These are phyloP conservation scores for Passiflora organensis DNA, from an alignment of 345 rosid genomes.

Conservation along the genomic window DNA sequence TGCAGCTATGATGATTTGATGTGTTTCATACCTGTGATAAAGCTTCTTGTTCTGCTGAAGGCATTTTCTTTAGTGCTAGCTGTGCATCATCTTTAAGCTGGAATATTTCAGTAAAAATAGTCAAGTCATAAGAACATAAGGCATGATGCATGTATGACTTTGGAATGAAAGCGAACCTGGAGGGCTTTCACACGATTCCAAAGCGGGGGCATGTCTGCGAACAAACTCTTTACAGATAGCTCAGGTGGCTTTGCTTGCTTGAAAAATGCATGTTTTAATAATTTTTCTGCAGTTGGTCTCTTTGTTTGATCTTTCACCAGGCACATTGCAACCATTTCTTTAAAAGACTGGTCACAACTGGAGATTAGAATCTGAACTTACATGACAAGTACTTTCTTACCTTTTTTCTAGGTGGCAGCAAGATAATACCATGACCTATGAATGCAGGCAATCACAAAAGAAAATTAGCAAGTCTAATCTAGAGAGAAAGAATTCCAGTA, in stretches of 20 bases:
- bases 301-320: conserved; percentile 97
- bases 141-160: conserved; percentile 15
- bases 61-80: conserved; percentile 88
- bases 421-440: too few species aligned
- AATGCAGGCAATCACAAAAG: not conserved
- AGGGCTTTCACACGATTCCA: conserved; percentile 92
- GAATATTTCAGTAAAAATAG: conserved; percentile 24
- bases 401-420: not conserved
- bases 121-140: conserved; percentile 6
- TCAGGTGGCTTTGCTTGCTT: conserved; percentile 90
- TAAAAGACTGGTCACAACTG: conserved; percentile 98
- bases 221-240: conserved; percentile 66
- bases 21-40: conserved; percentile 85
- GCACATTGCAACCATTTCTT: conserved; percentile 99
- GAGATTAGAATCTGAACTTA: conserved; percentile 62
- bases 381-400: conserved; percentile 3
- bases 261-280: conserved; percentile 87
- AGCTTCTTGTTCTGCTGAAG: conserved; percentile 94
- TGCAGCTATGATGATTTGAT: too few species aligned
- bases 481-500: conserved; percentile 69
- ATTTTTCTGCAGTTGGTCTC: conserved; percentile 95
- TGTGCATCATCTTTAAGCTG: conserved; percentile 97
- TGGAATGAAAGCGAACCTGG: conserved; percentile 47
- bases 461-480: conserved; percentile 10
- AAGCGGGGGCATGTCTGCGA: conserved; percentile 81